A percentile compares a stretch with the other conserved stretches of the same genome.
phyloP scores from a whole-genome alignment of 805 yeast species.

The Millerozyma acaciae region DNA sequence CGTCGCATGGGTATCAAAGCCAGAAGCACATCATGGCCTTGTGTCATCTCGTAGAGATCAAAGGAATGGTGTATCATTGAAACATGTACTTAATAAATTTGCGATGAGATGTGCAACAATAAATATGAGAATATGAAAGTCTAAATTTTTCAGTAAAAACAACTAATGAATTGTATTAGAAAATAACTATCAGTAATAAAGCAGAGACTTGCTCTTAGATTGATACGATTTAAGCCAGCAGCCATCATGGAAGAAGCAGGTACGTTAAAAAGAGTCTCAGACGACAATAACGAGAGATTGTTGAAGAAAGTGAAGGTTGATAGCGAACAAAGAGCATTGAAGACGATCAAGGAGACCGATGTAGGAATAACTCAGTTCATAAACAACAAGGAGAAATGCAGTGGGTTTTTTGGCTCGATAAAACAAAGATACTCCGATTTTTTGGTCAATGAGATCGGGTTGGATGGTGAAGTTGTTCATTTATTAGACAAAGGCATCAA shows the following conservation, averaged over 20 bases:
- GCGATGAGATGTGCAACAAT: conserved; percentile 3
- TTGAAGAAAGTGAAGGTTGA: conserved; percentile 13
- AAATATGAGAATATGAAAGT: not conserved
- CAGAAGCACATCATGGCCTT: too few relatives aligned
- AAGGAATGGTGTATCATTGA: too few relatives aligned
- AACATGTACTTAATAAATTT: too few relatives aligned
- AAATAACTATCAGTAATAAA: conserved; percentile 11
- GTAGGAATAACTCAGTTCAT: conserved; percentile 84
- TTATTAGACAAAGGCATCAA: conserved; percentile 70
- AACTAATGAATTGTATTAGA: conserved; percentile 5
- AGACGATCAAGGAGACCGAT: conserved; percentile 63
- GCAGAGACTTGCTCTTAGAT: conserved; percentile 6
- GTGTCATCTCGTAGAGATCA: too few relatives aligned
- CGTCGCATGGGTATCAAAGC: too few relatives aligned
- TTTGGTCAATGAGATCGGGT: conserved; percentile 82
- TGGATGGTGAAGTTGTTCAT: conserved; percentile 67
- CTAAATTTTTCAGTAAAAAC: not conserved
- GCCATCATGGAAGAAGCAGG: conserved; percentile 9
- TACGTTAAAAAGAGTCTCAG: conserved; percentile 7
- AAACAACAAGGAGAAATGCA: conserved; percentile 34
- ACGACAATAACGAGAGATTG: conserved; percentile 4
- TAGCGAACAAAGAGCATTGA: conserved; percentile 15
- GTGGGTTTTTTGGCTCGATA: conserved; percentile 72
- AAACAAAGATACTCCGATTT: conserved; percentile 93
- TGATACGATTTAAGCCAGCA: conserved; percentile 1